Base-by-base conservation (phyloP, 257 asterid species). In the Solanum infundibuliforme region DNA sequence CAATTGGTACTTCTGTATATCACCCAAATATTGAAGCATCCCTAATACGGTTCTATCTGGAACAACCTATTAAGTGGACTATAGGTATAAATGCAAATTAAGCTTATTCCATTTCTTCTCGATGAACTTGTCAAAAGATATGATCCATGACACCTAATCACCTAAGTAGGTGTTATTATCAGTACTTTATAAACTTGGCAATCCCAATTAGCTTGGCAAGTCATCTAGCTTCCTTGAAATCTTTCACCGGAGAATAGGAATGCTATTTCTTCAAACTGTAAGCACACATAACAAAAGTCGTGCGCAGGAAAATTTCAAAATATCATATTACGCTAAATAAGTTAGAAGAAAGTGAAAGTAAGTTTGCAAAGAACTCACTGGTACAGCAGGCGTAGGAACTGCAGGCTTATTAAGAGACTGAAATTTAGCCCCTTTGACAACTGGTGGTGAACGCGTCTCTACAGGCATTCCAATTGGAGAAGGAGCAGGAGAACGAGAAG, bases 371-470 rank as follows among this genome's bases (percentile, higher is more conserved):
- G 69, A 68, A 91, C 96, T 77, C 76, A 97, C 99, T 62, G 95
- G 94, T 84, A 91, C 76, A 5, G 98, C 90, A 86, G 90, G 94
- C 3, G 96, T 89, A 88, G 90, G 94, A 87, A 89, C 85, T 14
- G 92, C 68, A 66, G 92, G 94, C 90, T 91, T 97, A 88, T 75
- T 93, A 89, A 72, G 35, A 55, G 96, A 89, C 84, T 90, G 98
- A 88, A 93, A 92, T 87, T 91, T 96, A 88, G 86, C 48, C 88
- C 89, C 94, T 90, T 92, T 97, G 65, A 90, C 94, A 69, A 91
- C 85, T 7, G 96, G 96, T 18, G 99, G 96, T 11, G 98, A 91
- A 87, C 90, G 91, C 31, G 91, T 25, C 87, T 89, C 92, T 31
- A 88, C 83, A 60, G 87, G 74, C 2, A 35, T 82, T 39, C 89